Evolutionary conservation across 768 basidiomycete species (phyloP).

Genomic region (Astraeus odoratus): DNA sequence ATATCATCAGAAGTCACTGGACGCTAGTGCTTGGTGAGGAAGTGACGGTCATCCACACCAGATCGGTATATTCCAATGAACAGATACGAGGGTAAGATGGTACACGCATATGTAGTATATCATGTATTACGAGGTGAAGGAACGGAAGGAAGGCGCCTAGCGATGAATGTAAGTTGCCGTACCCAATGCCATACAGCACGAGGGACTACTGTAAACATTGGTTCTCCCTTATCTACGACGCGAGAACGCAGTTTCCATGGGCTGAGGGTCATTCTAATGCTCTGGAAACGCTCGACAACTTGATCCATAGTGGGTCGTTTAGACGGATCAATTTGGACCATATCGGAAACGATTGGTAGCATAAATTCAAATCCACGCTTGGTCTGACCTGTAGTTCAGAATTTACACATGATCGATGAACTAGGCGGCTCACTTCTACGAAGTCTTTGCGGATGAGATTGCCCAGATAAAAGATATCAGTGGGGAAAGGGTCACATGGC

Average conservation of each 20-base stretch:
- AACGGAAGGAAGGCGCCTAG: not conserved
- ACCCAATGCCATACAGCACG: conserved; percentile 9
- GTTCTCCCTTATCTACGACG: not conserved
- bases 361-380: conserved; percentile 13
- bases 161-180: not conserved
- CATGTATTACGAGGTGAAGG: no score
- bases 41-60: not conserved
- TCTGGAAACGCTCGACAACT: conserved; percentile 28
- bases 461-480: conserved; percentile 30
- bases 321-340: conserved; percentile 29
- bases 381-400: not conserved
- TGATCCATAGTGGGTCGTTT: conserved; percentile 32
- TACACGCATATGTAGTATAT: no score
- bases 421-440: conserved; percentile 14
- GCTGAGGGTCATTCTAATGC: not conserved
- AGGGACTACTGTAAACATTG: conserved; percentile 1
- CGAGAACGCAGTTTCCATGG: no score
- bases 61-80: not conserved
- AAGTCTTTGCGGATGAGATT: conserved; percentile 25
- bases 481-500: conserved; percentile 26
- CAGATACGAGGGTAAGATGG: no score
- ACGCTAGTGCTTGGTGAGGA: no score
- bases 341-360: conserved; percentile 18
- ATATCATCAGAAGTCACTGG: no score
- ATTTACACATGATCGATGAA: not conserved